Percentiles rank a stretch among this genome's conserved stretches.
Conservation (phyloP, 1,284 basidiomycete species). For the Cryptococcus hybrid region DNA sequence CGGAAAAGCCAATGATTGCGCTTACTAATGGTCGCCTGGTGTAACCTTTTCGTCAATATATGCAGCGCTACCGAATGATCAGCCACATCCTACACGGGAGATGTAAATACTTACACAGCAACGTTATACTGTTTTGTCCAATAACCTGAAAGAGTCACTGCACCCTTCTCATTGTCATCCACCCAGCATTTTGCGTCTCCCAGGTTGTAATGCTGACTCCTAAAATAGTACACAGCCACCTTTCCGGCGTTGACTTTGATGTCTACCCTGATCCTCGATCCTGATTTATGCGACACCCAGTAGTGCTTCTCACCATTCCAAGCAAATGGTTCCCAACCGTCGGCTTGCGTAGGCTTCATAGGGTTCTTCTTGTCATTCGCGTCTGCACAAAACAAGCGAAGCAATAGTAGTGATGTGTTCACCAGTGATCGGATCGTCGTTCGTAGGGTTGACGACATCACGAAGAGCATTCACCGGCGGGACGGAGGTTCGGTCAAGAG, state of each 20-base stretch:
- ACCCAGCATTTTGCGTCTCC: conserved; percentile 52
- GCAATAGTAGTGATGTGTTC: conserved; percentile 31
- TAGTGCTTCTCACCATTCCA: conserved; percentile 51
- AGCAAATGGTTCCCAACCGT: conserved; percentile 44
- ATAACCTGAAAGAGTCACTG: conserved; percentile 39
- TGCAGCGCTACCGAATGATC: conserved; percentile 31
- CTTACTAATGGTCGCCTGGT: conserved; percentile 45
- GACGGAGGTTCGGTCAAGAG: conserved; percentile 27
- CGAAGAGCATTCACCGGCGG: conserved; percentile 37
- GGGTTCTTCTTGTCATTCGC: conserved; percentile 45
- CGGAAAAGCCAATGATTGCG: neutral
- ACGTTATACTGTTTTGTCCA: conserved; percentile 48
- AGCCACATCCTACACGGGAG: neutral
- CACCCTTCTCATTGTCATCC: conserved; percentile 49
- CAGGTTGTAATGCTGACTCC: conserved; percentile 47
- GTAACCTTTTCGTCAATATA: conserved; percentile 51
- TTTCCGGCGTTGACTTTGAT: conserved; percentile 43
- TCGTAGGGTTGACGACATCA: conserved; percentile 35
- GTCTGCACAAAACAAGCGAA: conserved; percentile 45
- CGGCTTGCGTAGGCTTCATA: conserved; percentile 34
- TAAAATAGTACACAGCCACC: conserved; percentile 50
- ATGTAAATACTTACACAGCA: conserved; percentile 31
- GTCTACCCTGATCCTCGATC: conserved; percentile 45
- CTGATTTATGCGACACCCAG: conserved; percentile 40
- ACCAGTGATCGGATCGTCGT: conserved; percentile 28